phyloP scores from a whole-genome alignment of 331 rosid genomes.

The Malus hybrid region DNA sequence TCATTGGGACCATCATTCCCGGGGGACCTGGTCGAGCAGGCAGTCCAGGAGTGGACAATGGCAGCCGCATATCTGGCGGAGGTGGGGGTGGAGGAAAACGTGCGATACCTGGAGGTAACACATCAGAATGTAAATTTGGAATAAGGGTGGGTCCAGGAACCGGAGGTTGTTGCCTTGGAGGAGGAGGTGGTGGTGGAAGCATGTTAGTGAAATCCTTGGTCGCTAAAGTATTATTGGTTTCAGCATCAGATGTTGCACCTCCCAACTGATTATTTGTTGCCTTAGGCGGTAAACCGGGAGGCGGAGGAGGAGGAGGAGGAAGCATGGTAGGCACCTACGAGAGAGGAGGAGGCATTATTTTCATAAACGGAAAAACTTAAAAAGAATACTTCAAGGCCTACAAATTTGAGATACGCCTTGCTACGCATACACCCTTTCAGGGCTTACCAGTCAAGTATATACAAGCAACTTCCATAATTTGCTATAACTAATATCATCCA shows the following conservation, averaged over 20 bases:
- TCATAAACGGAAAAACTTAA: constrained; percentile 3
- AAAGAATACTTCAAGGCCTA: neutral
- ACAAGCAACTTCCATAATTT: neutral
- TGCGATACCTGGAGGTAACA: constrained; percentile 86
- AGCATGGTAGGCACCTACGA: constrained; percentile 53
- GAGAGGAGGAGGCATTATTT: constrained; percentile 11
- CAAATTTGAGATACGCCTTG: neutral
- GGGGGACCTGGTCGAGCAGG: constrained; percentile 63
- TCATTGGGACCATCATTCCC: constrained; percentile 80
- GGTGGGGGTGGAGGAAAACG: constrained; percentile 85
- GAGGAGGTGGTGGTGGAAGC: constrained; percentile 54
- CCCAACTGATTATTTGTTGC: constrained; percentile 47
- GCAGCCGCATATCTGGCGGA: constrained; percentile 78
- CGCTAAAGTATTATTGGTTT: constrained; percentile 33
- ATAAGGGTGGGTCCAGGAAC: constrained; percentile 52
- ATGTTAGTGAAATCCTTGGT: constrained; percentile 55
- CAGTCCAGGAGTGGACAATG: constrained; percentile 60
- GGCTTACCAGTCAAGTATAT: neutral
- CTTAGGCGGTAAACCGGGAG: constrained; percentile 57
- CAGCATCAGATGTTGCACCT: constrained; percentile 40
- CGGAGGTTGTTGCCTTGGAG: constrained; percentile 65
- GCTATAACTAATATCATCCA: neutral
- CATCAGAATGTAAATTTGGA: constrained; percentile 62
- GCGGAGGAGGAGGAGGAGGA: constrained; percentile 63
- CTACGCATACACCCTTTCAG: neutral